phyloP scores from a whole-genome alignment of 164 flowering plant genomes.

The Pachysandra terminalis region DNA sequence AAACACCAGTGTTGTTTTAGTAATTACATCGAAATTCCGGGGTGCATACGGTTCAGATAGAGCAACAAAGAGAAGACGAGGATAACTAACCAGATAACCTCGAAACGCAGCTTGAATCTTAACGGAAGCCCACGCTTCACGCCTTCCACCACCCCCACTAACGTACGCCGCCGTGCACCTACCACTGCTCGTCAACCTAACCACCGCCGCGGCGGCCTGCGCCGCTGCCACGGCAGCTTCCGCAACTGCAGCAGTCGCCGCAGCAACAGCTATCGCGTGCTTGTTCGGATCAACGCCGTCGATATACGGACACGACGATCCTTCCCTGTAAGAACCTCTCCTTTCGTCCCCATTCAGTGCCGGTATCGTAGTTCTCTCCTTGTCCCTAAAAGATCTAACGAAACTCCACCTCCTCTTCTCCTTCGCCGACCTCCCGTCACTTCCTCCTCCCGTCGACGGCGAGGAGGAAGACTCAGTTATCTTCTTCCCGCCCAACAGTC shows the following conservation, averaged over 20 bases:
- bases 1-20: neutral
- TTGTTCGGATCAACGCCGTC: slow-evolving; percentile 45
- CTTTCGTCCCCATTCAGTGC: neutral
- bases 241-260: slow-evolving; percentile 84
- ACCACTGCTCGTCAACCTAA: slow-evolving; percentile 51
- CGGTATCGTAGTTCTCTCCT: neutral
- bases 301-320: slow-evolving; percentile 5
- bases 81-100: slow-evolving; percentile 78
- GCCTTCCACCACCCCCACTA: slow-evolving; percentile 14
- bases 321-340: slow-evolving; percentile 15
- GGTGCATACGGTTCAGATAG: neutral
- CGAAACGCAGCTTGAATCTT: slow-evolving; percentile 76
- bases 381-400: slow-evolving; percentile 25
- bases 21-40: neutral
- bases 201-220: slow-evolving; percentile 82
- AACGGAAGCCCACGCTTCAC: slow-evolving; percentile 49
- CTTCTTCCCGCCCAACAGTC: slow-evolving; percentile 46
- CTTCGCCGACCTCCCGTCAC: slow-evolving; percentile 16
- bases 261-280: slow-evolving; percentile 90
- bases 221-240: slow-evolving; percentile 88
- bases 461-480: neutral
- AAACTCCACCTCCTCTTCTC: slow-evolving; percentile 39
- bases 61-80: neutral
- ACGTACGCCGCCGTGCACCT: slow-evolving; percentile 20
- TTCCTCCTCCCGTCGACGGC: slow-evolving; percentile 1